Conservation (phyloP, 345 rosid genomes). For the Citrus cavaleriei region DNA sequence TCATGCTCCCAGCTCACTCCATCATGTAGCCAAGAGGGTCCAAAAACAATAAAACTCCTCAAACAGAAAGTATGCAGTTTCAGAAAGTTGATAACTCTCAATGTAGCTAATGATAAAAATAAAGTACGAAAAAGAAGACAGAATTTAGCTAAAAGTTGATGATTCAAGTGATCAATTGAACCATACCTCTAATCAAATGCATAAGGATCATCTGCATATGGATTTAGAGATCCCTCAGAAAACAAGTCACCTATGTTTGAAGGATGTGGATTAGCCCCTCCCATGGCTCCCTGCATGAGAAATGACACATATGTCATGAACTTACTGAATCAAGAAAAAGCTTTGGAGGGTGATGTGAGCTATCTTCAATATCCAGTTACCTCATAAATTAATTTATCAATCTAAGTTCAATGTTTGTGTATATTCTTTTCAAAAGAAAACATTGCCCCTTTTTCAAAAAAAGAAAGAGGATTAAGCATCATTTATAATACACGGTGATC, state of each 20-base stretch:
- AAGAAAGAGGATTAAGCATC: background rate
- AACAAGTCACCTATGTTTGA: slow-evolving; percentile 88
- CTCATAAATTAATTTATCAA: background rate
- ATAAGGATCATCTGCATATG: slow-evolving; percentile 92
- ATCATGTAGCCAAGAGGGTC: background rate
- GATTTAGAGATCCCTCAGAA: slow-evolving; percentile 87
- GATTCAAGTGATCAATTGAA: background rate
- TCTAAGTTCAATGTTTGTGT: background rate
- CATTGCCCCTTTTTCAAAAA: background rate
- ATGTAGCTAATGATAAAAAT: background rate
- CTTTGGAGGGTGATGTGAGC: background rate
- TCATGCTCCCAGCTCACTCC: background rate
- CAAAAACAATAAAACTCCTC: background rate
- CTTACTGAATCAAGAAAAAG: slow-evolving; percentile 6
- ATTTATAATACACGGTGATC: background rate
- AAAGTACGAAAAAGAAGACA: background rate
- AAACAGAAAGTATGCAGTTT: background rate
- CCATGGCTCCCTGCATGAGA: slow-evolving; percentile 47
- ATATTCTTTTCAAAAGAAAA: background rate
- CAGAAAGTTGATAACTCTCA: background rate
- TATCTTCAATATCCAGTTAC: background rate
- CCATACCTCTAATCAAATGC: slow-evolving; percentile 66
- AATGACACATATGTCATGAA: background rate
- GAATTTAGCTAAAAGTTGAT: background rate
- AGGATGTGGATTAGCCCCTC: slow-evolving; percentile 32